These are phyloP conservation scores for Penicillium psychrosexuale DNA, from an alignment of 2,329 filamentous ascomycete species.

Conservation along the genomic window DNA sequence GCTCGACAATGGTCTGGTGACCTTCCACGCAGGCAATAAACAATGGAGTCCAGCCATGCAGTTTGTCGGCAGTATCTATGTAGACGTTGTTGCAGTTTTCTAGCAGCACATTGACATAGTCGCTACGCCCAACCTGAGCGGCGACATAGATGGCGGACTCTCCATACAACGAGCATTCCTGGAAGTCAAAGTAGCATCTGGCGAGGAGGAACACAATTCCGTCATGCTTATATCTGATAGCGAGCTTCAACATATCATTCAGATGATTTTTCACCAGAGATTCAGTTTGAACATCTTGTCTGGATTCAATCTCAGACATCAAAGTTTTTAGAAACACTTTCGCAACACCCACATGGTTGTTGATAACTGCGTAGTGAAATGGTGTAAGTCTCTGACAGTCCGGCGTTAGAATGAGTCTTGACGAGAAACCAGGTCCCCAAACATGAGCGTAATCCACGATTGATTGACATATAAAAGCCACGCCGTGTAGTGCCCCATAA, in stretches of 20 bases:
- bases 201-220: slow-evolving; percentile 3
- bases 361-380: slow-evolving; percentile 10
- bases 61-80: slow-evolving; percentile 21
- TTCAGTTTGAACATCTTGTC: not conserved
- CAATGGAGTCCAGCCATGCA: slow-evolving; percentile 35
- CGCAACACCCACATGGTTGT: slow-evolving; percentile 3
- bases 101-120: slow-evolving; percentile 2
- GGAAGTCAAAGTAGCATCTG: not conserved
- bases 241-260: slow-evolving; percentile 1
- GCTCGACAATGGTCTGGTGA: slow-evolving; percentile 20
- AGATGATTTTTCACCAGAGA: not conserved
- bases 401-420: not conserved
- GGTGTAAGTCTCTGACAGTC: slow-evolving; percentile 7
- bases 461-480: not conserved
- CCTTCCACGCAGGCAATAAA: slow-evolving; percentile 32
- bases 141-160: not conserved
- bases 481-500: slow-evolving; percentile 5
- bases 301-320: not conserved
- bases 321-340: not conserved
- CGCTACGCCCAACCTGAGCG: slow-evolving; percentile 2
- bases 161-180: not conserved
- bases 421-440: not conserved
- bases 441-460: not conserved
- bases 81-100: not conserved
- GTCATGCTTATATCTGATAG: slow-evolving; percentile 3